These are phyloP conservation scores for Hibiscus tridactylites DNA, from an alignment of 345 rosid species.

Conservation along the genomic window DNA sequence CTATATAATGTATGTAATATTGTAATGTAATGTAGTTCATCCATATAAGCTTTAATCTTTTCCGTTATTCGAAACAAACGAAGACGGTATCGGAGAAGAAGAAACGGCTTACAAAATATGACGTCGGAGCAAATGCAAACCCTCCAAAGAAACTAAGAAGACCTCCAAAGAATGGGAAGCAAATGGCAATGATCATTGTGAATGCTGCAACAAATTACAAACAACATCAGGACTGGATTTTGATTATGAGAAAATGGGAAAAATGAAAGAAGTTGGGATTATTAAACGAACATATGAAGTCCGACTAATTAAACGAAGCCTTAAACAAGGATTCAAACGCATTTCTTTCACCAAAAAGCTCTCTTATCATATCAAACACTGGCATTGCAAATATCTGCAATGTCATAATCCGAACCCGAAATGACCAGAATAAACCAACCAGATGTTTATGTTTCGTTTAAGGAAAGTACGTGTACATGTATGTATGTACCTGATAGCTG, in stretches of 20 bases:
- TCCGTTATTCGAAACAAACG: too few species aligned
- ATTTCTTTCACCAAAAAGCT: conserved; percentile 48
- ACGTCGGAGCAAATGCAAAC: conserved; percentile 74
- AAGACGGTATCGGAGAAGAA: too few species aligned
- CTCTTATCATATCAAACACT: conserved; percentile 71
- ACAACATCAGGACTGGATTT: not conserved
- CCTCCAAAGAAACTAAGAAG: conserved; percentile 86
- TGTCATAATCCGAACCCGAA: not conserved
- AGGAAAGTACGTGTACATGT: not conserved
- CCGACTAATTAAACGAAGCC: conserved; percentile 61
- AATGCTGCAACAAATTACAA: conserved; percentile 36
- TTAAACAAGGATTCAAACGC: conserved; percentile 39
- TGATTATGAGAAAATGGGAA: not conserved
- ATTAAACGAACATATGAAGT: conserved; percentile 61
- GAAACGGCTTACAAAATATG: conserved; percentile 43
- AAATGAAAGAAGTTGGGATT: not conserved
- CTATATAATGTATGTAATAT: too few species aligned
- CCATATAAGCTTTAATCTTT: too few species aligned
- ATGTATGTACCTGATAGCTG: conserved; percentile 55
- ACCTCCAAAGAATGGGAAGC: conserved; percentile 74
- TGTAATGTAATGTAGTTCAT: too few species aligned
- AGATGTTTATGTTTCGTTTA: not conserved
- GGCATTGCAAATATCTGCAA: conserved; percentile 62
- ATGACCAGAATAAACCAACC: not conserved
- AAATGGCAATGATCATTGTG: conserved; percentile 55